A percentile compares a stretch with the other conserved stretches of the same genome.
Evolutionary conservation across 352 stramenopile species (phyloP).

Genomic region (Elongisporangium anandrum): DNA sequence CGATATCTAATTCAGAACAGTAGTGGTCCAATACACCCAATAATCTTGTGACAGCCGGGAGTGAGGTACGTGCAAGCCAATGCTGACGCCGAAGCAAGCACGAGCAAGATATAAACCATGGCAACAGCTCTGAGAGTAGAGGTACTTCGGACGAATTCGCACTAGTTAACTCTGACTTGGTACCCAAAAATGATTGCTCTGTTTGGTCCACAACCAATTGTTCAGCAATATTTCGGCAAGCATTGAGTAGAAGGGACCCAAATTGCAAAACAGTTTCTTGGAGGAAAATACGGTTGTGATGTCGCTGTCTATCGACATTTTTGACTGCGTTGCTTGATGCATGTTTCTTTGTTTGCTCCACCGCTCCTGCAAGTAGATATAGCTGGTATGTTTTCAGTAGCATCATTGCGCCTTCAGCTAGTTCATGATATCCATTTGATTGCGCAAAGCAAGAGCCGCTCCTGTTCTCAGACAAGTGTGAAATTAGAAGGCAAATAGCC

Average conservation of each 20-base stretch:
- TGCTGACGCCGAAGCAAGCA: slow-evolving; percentile 78
- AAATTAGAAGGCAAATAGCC: slow-evolving; percentile 16
- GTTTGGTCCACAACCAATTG: slow-evolving; percentile 38
- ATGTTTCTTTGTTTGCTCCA: slow-evolving; percentile 54
- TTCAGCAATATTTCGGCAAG: slow-evolving; percentile 48
- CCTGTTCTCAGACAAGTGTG: background rate
- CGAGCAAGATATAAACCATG: slow-evolving; percentile 75
- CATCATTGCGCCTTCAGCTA: slow-evolving; percentile 36
- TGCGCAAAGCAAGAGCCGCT: background rate
- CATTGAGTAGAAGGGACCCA: slow-evolving; percentile 56
- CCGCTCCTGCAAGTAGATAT: slow-evolving; percentile 66
- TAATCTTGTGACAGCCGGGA: slow-evolving; percentile 61
- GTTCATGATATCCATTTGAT: slow-evolving; percentile 3
- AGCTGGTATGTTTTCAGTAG: slow-evolving; percentile 77
- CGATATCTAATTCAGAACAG: slow-evolving; percentile 56
- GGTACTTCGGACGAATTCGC: slow-evolving; percentile 38
- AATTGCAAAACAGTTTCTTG: slow-evolving; percentile 71
- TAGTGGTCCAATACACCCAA: slow-evolving; percentile 67
- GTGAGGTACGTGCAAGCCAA: slow-evolving; percentile 67
- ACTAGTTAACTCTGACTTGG: slow-evolving; percentile 15
- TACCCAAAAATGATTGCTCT: slow-evolving; percentile 41
- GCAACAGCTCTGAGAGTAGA: slow-evolving; percentile 59
- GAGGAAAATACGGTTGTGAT: slow-evolving; percentile 35
- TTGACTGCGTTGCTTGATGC: slow-evolving; percentile 1
- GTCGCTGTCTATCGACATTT: slow-evolving; percentile 1